Conservation (phyloP, 106 monocot genomes). For the Apostasia shenzhenica region DNA sequence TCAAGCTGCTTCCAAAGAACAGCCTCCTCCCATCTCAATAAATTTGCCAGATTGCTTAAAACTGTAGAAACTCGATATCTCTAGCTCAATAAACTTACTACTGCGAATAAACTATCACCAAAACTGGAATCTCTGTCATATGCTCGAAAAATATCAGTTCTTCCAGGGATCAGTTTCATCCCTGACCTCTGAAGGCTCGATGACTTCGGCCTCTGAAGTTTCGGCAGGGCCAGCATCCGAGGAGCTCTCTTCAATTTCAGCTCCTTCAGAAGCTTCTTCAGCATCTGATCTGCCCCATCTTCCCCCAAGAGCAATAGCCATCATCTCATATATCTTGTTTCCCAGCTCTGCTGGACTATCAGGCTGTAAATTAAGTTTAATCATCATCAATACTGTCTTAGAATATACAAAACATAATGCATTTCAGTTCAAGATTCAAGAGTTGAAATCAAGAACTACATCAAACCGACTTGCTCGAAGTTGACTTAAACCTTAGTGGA, state of each 20-base stretch:
- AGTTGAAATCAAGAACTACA: neutral
- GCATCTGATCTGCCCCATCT: slow-evolving; percentile 88
- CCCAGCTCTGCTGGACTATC: slow-evolving; percentile 96
- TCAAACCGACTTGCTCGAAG: neutral
- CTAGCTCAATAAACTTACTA: too few species aligned
- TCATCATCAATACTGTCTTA: too few species aligned
- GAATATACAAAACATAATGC: neutral
- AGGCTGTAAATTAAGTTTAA: slow-evolving; percentile 41
- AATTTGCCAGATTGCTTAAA: too few species aligned
- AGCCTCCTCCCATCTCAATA: too few species aligned
- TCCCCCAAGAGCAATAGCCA: slow-evolving; percentile 98
- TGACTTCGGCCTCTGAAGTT: slow-evolving; percentile 51
- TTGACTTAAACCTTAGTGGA: too few species aligned
- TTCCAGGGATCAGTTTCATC: slow-evolving; percentile 89
- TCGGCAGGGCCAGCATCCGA: slow-evolving; percentile 16
- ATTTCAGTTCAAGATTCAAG: neutral
- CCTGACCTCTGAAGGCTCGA: slow-evolving; percentile 87
- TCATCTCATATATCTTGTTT: slow-evolving; percentile 97
- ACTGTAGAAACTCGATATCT: too few species aligned
- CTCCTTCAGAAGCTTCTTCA: slow-evolving; percentile 15
- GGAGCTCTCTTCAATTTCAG: slow-evolving; percentile 8
- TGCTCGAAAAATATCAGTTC: slow-evolving; percentile 20
- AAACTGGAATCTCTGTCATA: too few species aligned
- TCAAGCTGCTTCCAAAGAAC: too few species aligned
- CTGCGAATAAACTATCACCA: too few species aligned